Evolutionary conservation across 306 rosid species (phyloP).

Genomic region (Cicer bijugum): DNA sequence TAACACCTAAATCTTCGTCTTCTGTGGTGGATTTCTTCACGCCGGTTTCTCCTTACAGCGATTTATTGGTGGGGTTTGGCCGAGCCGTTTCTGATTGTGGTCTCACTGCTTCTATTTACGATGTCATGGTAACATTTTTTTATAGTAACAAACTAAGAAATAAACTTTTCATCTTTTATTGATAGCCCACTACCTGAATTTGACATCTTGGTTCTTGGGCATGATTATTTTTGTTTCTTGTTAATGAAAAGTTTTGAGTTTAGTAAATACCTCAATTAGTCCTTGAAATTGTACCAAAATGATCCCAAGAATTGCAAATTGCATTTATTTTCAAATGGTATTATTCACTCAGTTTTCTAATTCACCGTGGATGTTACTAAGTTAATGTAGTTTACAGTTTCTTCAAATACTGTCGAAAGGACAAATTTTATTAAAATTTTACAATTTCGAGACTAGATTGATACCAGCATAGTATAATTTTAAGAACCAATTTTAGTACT

Average conservation of each 20-base stretch:
- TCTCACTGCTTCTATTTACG: conserved; percentile 80
- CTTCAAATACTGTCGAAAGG: too few species aligned
- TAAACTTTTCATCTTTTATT: background rate
- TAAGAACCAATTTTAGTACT: too few species aligned
- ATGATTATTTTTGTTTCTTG: conserved; percentile 9
- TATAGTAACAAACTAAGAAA: background rate
- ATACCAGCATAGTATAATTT: too few species aligned
- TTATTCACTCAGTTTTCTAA: too few species aligned
- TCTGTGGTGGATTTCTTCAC: conserved; percentile 49
- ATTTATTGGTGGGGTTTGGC: conserved; percentile 79
- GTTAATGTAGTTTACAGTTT: too few species aligned
- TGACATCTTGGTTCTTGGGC: background rate
- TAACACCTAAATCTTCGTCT: background rate
- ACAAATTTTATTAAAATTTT: too few species aligned
- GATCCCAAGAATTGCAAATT: too few species aligned
- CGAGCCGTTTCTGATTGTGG: conserved; percentile 83
- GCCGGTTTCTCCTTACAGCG: conserved; percentile 62
- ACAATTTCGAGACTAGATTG: too few species aligned
- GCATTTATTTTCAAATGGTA: too few species aligned
- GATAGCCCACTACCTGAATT: background rate
- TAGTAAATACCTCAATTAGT: too few species aligned
- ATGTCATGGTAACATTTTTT: conserved; percentile 65
- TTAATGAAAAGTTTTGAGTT: background rate
- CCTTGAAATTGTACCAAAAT: too few species aligned
- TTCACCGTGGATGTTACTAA: too few species aligned